Percentiles rank a stretch among this genome's conserved stretches.
These are phyloP conservation scores for Entomophthora muscae DNA, from an alignment of 371 early-diverging fungal genomes.

Conservation along the genomic window DNA sequence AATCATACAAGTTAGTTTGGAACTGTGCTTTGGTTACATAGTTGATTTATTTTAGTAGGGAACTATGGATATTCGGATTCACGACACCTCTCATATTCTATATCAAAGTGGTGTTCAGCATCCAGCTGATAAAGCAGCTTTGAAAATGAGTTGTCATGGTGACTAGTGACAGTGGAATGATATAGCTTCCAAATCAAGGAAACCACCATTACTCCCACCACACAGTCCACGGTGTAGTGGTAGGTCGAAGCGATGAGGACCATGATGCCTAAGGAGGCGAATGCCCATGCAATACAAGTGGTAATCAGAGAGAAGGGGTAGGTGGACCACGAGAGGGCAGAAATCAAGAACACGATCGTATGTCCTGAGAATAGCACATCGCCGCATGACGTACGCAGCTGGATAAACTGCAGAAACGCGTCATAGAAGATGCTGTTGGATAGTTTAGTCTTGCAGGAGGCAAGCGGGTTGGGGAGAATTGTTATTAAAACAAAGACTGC, in stretches of 20 bases:
- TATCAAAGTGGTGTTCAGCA: no score
- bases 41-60: no score
- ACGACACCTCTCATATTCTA: no score
- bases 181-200: background rate
- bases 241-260: background rate
- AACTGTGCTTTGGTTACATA: no score
- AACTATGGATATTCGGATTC: no score
- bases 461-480: background rate
- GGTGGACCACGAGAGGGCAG: background rate
- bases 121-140: no score
- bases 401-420: background rate
- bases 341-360: background rate
- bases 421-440: background rate
- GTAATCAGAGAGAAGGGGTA: background rate
- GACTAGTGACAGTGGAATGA: background rate
- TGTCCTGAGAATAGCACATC: slow-evolving; percentile 3
- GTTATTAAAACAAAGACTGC: background rate
- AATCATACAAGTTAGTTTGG: no score
- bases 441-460: background rate
- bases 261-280: background rate
- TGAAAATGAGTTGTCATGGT: no score
- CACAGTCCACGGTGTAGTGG: no score
- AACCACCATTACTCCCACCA: background rate
- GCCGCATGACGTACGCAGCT: background rate
- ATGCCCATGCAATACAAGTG: background rate